Percentiles rank a stretch among this genome's conserved stretches.
These are phyloP conservation scores for Vitis vinifera DNA, from an alignment of 164 flowering plant species.

Conservation along the genomic window ASM3070453v1 NC_081819.1:21963001-21963500, in stretches of 20 bases:
- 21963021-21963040: too few relatives aligned
- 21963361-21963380: too few relatives aligned
- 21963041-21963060: too few relatives aligned
- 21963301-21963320: not conserved
- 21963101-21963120: not conserved
- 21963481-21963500: too few relatives aligned
- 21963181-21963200: slow-evolving; percentile 63
- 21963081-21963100: not conserved
- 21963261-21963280: slow-evolving; percentile 78
- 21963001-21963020: too few relatives aligned
- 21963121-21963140: slow-evolving; percentile 7
- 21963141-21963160: slow-evolving; percentile 89
- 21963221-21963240: slow-evolving; percentile 67
- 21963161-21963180: slow-evolving; percentile 88
- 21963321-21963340: not conserved
- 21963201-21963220: slow-evolving; percentile 85
- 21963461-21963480: too few relatives aligned
- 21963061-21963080: not conserved
- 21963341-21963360: not conserved
- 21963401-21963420: too few relatives aligned
- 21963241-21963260: slow-evolving; percentile 66
- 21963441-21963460: too few relatives aligned
- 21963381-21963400: too few relatives aligned
- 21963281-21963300: slow-evolving; percentile 65
- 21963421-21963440: too few relatives aligned